These are phyloP conservation scores for Lactarius pseudohatsudake DNA, from an alignment of 768 basidiomycete species.

Conservation along the genomic window DNA sequence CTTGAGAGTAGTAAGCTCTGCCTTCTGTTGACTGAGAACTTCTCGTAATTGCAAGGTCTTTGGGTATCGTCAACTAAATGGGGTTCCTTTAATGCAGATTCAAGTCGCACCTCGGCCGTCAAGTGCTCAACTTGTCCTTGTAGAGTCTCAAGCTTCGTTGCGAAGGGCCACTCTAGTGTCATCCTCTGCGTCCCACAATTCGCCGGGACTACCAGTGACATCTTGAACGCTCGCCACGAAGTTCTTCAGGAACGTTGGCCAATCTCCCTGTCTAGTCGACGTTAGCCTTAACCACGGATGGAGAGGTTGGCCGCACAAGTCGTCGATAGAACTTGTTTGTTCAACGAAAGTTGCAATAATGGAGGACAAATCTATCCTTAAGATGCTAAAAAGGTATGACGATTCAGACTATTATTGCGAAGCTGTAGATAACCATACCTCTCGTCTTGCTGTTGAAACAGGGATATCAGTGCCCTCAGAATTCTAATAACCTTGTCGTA, in stretches of 20 bases:
- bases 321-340: constrained; percentile 16
- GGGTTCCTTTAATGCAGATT: not conserved
- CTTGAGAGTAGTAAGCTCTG: constrained; percentile 65
- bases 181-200: constrained; percentile 43
- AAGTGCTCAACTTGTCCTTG: constrained; percentile 61
- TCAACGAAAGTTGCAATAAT: constrained; percentile 19
- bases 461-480: constrained; percentile 51
- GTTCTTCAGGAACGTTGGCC: constrained; percentile 59
- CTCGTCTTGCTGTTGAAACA: constrained; percentile 60
- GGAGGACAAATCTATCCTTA: constrained; percentile 1
- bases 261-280: constrained; percentile 57
- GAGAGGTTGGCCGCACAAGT: constrained; percentile 8
- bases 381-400: not conserved
- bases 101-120: constrained; percentile 58
- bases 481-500: constrained; percentile 63
- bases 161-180: constrained; percentile 46
- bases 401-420: not conserved
- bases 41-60: constrained; percentile 53
- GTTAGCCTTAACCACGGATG: constrained; percentile 14
- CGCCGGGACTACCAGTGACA: constrained; percentile 63
- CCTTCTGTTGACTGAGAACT: constrained; percentile 61
- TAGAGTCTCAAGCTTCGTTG: constrained; percentile 60
- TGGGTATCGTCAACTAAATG: not conserved
- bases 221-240: constrained; percentile 62
- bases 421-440: constrained; percentile 40